These are phyloP conservation scores for Jatropha multifida DNA, from an alignment of 441 rosid genomes.

Conservation along the genomic window DNA sequence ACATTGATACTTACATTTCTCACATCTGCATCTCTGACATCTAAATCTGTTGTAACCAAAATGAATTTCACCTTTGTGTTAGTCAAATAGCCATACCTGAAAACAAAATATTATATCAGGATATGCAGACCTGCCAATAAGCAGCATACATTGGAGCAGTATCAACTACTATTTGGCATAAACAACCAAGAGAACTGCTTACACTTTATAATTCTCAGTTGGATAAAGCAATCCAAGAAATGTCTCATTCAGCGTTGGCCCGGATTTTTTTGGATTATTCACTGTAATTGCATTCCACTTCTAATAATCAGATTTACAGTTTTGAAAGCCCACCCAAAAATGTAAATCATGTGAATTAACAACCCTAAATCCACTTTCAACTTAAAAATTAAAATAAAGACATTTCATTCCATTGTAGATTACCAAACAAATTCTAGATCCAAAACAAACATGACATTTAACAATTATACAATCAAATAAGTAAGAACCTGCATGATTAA, in stretches of 20 bases:
- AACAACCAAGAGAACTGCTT: slow-evolving; percentile 27
- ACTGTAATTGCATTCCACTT: slow-evolving; percentile 37
- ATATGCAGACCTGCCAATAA: neutral
- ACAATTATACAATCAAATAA: too few species aligned
- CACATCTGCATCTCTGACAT: slow-evolving; percentile 85
- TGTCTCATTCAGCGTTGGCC: slow-evolving; percentile 74
- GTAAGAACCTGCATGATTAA: too few species aligned
- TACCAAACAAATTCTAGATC: too few species aligned
- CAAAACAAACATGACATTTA: neutral
- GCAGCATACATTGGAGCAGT: neutral
- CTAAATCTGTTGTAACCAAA: slow-evolving; percentile 80
- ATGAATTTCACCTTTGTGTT: slow-evolving; percentile 94
- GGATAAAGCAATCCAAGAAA: slow-evolving; percentile 91
- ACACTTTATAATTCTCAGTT: slow-evolving; percentile 91
- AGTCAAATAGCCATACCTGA: slow-evolving; percentile 86
- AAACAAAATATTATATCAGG: slow-evolving; percentile 7
- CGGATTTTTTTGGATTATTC: slow-evolving; percentile 89
- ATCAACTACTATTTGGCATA: neutral
- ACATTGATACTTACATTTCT: slow-evolving; percentile 60
- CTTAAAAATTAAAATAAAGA: too few species aligned
- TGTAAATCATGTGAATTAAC: neutral
- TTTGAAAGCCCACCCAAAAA: neutral
- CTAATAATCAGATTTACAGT: slow-evolving; percentile 4
- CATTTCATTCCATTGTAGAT: too few species aligned
- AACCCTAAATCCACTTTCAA: neutral